Conservation (phyloP, 2,329 filamentous ascomycete genomes). For the Colletotrichum camelliae region DNA sequence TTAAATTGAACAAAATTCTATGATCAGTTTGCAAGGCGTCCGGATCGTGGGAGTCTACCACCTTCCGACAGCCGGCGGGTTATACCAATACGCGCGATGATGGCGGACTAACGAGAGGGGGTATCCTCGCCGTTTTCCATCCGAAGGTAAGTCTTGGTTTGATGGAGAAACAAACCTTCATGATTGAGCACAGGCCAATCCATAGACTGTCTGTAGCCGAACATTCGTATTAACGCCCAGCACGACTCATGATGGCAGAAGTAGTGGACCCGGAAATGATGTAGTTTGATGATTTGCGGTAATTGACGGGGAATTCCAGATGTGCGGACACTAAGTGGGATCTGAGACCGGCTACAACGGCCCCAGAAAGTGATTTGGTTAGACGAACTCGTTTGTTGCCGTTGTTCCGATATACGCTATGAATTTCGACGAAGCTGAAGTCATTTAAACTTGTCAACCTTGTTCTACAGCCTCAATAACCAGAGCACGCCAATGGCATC, state of each 20-base stretch:
- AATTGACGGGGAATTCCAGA: neutral
- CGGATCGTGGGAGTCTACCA: neutral
- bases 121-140: neutral
- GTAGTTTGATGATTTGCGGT: neutral
- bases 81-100: neutral
- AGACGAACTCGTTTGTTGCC: neutral
- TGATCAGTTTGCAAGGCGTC: too few relatives aligned
- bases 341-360: neutral
- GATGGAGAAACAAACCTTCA: neutral
- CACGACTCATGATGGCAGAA: neutral
- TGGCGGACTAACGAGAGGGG: neutral
- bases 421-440: neutral
- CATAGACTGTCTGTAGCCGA: neutral
- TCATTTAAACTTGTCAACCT: neutral
- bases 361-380: neutral
- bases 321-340: too few relatives aligned
- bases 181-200: neutral
- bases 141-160: fast-evolving
- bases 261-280: neutral
- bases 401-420: neutral
- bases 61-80: neutral
- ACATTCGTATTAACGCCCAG: neutral
- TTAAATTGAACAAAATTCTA: neutral
- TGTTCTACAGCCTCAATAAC: neutral
- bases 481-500: neutral